Percentiles rank a stretch among this genome's conserved stretches.
Conservation (phyloP, 192 early-diverging fungal genomes). For the Podila epigama region DNA sequence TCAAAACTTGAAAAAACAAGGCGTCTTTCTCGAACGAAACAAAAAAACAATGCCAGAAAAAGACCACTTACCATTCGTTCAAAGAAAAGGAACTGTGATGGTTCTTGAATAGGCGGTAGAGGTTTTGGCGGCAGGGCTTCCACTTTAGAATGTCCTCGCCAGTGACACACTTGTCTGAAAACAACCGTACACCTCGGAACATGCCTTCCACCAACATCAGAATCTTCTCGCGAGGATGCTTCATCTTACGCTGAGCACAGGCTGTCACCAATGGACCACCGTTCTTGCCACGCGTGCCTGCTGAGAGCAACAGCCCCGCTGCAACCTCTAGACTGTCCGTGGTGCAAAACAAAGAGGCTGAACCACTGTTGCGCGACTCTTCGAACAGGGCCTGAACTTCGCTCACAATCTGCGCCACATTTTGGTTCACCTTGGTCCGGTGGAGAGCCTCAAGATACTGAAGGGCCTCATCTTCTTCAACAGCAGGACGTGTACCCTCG, state of each 20-base stretch:
- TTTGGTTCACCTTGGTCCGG: slow-evolving; percentile 23
- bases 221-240: slow-evolving; percentile 33
- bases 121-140: slow-evolving; percentile 28
- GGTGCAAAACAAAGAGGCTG: slow-evolving; percentile 21
- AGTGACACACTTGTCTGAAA: slow-evolving; percentile 24
- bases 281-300: slow-evolving; percentile 22
- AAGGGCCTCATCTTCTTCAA: slow-evolving; percentile 13
- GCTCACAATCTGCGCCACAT: slow-evolving; percentile 14
- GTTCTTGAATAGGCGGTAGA: slow-evolving; percentile 38
- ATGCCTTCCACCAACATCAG: slow-evolving; percentile 40
- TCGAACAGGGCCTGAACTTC: slow-evolving; percentile 17
- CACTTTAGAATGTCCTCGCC: slow-evolving; percentile 18
- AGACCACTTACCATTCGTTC: slow-evolving; percentile 21
- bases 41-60: not conserved
- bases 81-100: slow-evolving; percentile 31
- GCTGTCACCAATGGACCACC: slow-evolving; percentile 23
- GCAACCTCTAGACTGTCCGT: slow-evolving; percentile 25
- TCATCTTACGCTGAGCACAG: slow-evolving; percentile 30
- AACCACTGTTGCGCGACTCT: slow-evolving; percentile 12
- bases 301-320: slow-evolving; percentile 43
- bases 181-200: slow-evolving; percentile 33
- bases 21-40: not conserved
- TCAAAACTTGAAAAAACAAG: not conserved
- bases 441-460: slow-evolving; percentile 22
- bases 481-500: slow-evolving; percentile 1